phyloP scores from a whole-genome alignment of 768 basidiomycete species.

The Chiua virens region DNA sequence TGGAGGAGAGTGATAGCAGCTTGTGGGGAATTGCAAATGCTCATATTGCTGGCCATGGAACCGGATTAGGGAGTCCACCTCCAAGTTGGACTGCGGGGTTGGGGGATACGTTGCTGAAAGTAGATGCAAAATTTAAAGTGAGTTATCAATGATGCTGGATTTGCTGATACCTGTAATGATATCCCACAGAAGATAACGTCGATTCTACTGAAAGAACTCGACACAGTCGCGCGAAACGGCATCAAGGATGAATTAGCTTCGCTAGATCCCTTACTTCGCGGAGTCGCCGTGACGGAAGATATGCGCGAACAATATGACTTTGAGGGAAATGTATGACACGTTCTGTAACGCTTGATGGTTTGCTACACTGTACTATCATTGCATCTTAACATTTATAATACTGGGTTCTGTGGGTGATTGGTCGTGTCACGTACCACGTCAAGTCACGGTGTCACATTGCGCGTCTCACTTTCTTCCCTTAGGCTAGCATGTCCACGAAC shows the following conservation, averaged over 20 bases:
- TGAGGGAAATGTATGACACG: conserved; percentile 36
- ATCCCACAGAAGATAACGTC: conserved; percentile 78
- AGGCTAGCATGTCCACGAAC: conserved; percentile 27
- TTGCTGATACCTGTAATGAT: conserved; percentile 1
- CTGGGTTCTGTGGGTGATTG: not conserved
- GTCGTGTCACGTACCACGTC: conserved; percentile 22
- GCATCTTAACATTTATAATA: conserved; percentile 7
- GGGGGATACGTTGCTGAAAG: conserved; percentile 77
- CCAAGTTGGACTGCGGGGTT: conserved; percentile 59
- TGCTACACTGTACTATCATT: conserved; percentile 25
- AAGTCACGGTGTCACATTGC: conserved; percentile 23
- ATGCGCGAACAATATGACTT: conserved; percentile 44
- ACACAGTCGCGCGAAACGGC: conserved; percentile 73
- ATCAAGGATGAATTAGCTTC: conserved; percentile 84
- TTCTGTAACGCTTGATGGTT: conserved; percentile 5
- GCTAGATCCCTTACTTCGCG: conserved; percentile 74
- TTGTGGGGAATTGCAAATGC: conserved; percentile 74
- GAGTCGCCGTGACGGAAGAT: conserved; percentile 43
- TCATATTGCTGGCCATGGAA: conserved; percentile 30
- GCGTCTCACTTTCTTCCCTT: conserved; percentile 2
- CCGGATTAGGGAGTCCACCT: conserved; percentile 48
- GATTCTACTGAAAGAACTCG: conserved; percentile 78
- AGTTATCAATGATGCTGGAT: conserved; percentile 17
- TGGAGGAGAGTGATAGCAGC: conserved; percentile 49
- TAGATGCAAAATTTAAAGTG: conserved; percentile 85